These are phyloP conservation scores for Hirsutella thompsonii DNA, from an alignment of 2,329 filamentous ascomycete genomes.

Conservation along the genomic window DNA sequence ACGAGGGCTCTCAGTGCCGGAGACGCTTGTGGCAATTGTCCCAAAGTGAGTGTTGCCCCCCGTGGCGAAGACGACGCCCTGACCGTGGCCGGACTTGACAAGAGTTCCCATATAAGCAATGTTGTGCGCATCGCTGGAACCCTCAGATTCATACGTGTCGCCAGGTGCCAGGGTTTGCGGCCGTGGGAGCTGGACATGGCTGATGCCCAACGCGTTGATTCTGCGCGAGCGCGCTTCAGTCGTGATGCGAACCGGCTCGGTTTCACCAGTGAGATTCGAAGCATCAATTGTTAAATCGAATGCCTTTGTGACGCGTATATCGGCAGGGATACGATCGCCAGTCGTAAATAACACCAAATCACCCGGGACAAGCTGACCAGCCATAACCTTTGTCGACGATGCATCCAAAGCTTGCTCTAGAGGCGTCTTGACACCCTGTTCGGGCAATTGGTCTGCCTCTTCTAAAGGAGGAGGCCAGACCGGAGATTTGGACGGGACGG, in stretches of 20 bases:
- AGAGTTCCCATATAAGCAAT: slow-evolving; percentile 98
- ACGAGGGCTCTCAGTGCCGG: slow-evolving; percentile 87
- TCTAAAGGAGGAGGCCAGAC: slow-evolving; percentile 35
- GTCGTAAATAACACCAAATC: slow-evolving; percentile 91
- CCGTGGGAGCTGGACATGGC: slow-evolving; percentile 14
- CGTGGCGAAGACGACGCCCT: slow-evolving; percentile 94
- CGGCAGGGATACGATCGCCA: slow-evolving; percentile 90
- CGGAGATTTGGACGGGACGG: slow-evolving; percentile 20
- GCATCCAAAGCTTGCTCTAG: slow-evolving; percentile 53
- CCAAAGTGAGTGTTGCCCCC: slow-evolving; percentile 91
- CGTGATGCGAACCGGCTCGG: slow-evolving; percentile 76
- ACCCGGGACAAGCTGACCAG: slow-evolving; percentile 76
- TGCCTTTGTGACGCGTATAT: slow-evolving; percentile 85
- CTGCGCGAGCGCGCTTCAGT: slow-evolving; percentile 39
- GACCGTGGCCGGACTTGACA: slow-evolving; percentile 87
- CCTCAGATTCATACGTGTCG: slow-evolving; percentile 45
- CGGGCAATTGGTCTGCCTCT: slow-evolving; percentile 27
- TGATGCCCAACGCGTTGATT: slow-evolving; percentile 14
- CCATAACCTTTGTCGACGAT: slow-evolving; percentile 73
- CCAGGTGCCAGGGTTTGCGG: slow-evolving; percentile 27
- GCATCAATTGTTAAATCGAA: slow-evolving; percentile 89
- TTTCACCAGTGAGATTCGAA: slow-evolving; percentile 93
- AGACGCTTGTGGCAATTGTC: slow-evolving; percentile 85
- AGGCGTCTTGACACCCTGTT: slow-evolving; percentile 41
- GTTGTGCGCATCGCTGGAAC: slow-evolving; percentile 64